Base-by-base conservation (phyloP, 2,329 filamentous ascomycete species). In the Fusarium albosuccineum region DNA sequence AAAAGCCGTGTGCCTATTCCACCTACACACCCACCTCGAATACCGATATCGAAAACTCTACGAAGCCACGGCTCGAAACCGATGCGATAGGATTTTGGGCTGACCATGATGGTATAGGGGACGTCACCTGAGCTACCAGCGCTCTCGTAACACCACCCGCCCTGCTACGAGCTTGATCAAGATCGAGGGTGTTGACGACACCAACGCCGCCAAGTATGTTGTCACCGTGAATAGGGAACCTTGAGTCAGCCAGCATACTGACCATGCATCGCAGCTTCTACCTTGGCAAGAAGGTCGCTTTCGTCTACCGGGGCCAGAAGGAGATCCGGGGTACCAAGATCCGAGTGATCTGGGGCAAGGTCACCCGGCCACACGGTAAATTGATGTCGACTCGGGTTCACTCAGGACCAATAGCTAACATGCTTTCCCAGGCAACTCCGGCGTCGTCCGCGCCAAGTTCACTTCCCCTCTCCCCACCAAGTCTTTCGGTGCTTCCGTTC, bases 261-360 rank as follows among this genome's bases (percentile, higher is more conserved):
- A 78, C 48, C 53, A 40, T 42, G 13, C 39, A 37, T 57, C 64
- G 62, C 75, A 88, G 86, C 86, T 97, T 97, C 92, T 99, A 99
- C 88, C 87, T 93, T 74, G 96, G 96, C 86, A 99, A 99, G 92
- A 94, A 94, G 87, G 90, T 98, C 82, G 96, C 96, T 82, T 99
- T 94, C 85, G 94, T 99, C 85, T 99, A 98, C 90, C 93, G 94
- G 81, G 95, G 91, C 77, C 91, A 93, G 85, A 94, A 91, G 86
- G 93, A 97, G 88, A 89, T 97, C 80, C 92, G 95, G 79, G 96
- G 96, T 82, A 95, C 94, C 83, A 98, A 98, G 91, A 97, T 98
- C 86, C 91, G 95, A 81, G 92, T 98, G 77, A 97, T 98, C 87
- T 98, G 94, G 94, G 95, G 95, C 87, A 97, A 97, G 89, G 91